Base-by-base conservation (phyloP, 2,329 filamentous ascomycete species). In the Diaporthe citrichinensis region DNA sequence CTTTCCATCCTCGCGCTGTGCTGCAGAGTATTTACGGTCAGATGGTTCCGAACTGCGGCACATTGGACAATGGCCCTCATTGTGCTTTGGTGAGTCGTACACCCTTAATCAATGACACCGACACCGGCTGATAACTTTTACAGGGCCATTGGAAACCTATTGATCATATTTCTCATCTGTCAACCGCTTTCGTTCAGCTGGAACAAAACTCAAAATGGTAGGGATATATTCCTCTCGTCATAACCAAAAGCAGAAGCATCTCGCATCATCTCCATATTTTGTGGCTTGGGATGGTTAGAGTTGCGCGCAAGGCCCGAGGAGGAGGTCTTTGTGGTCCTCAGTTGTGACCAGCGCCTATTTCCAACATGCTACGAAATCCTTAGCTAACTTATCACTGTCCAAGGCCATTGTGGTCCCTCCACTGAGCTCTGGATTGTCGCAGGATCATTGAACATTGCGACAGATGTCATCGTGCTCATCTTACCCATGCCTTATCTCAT, bases 121-220 rank as follows among this genome's bases (percentile, higher is more conserved):
- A 9, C 53, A 59, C 3, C 31, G 17, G 23, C 65, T 59, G 5
- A 72, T n/a, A 67, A n/a, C 23, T 39, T 36, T 31, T n/a, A 46
- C 25, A 73, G 71, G 71, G 34, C 44, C 31, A 67, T 73, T 51
- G 71, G 41, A 31, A 53, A 49, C 17, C 20, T 73, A 17, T 51
- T 20, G 5, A 65, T 73, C 25, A 31, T 67, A 15, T 51, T 67
- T 17, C 59, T 36, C 20, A 49, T 62, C 9, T 74, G 75, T 31
- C 68, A 67, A 53, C 75, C 75, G 12, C 28, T 76, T 17, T 65
- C 44, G 12, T 76, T 25, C n/a, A 58, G 61, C 71, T 77, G 76
- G 76, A 46, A 61, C 5, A 72, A 72, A 14, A 39, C 3, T 17
- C 46, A 53, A 53, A 28, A 53, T 5, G 65, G 65, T 68, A 39